These are phyloP conservation scores for Colletotrichum chlorophyti DNA, from an alignment of 2,329 filamentous ascomycete genomes.

Conservation along the genomic window DNA sequence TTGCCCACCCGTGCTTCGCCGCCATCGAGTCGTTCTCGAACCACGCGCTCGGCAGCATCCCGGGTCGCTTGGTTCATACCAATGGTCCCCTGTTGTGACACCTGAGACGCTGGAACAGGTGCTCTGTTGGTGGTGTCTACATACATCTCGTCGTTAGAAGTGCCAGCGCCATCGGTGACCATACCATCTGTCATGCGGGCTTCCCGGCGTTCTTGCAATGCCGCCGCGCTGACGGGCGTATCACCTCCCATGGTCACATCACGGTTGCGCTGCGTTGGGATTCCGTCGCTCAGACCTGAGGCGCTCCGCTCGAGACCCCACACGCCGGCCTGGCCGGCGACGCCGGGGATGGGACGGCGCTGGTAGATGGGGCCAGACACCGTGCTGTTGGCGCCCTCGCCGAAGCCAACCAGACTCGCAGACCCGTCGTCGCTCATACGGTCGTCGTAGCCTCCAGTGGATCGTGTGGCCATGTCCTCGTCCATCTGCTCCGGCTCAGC, in stretches of 20 bases:
- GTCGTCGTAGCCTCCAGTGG: constrained; percentile 63
- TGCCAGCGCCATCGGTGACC: constrained; percentile 58
- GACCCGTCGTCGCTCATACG: constrained; percentile 87
- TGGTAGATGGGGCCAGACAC: constrained; percentile 80
- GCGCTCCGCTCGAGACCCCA: constrained; percentile 58
- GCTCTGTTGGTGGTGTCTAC: constrained; percentile 70
- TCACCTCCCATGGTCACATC: constrained; percentile 42
- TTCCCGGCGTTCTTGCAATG: constrained; percentile 61
- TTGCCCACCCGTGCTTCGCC: constrained; percentile 49
- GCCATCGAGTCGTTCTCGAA: constrained; percentile 65
- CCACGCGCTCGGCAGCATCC: constrained; percentile 70
- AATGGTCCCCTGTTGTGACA: constrained; percentile 35
- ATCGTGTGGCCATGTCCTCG: constrained; percentile 55
- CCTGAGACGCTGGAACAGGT: constrained; percentile 54
- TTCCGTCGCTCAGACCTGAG: constrained; percentile 58
- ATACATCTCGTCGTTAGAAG: constrained; percentile 59
- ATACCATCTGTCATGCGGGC: constrained; percentile 73
- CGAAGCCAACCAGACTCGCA: constrained; percentile 87
- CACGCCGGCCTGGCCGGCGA: constrained; percentile 32
- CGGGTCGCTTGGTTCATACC: constrained; percentile 38
- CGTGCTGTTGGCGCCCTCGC: constrained; percentile 87
- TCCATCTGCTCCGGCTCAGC: constrained; percentile 57
- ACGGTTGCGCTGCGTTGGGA: constrained; percentile 40
- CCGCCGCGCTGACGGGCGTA: constrained; percentile 52
- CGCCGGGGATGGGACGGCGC: constrained; percentile 52